Percentiles rank a stretch among this genome's conserved stretches.
These are phyloP conservation scores for Colletotrichum gigasporum DNA, from an alignment of 2,329 filamentous ascomycete genomes.

Conservation along the genomic window DNA sequence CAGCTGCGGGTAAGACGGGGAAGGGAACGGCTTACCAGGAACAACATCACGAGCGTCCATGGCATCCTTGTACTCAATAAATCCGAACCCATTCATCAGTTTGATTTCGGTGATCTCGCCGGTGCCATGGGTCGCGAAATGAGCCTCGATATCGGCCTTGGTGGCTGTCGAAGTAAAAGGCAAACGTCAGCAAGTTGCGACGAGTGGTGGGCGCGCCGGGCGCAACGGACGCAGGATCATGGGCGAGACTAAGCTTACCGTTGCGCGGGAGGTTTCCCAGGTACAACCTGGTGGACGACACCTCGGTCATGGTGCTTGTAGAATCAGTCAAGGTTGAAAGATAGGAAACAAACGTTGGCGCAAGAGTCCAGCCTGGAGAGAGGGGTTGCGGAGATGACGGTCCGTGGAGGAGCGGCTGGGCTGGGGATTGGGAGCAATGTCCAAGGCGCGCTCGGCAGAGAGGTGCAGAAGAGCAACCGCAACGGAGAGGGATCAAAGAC, in stretches of 20 bases:
- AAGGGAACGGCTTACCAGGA: slow-evolving; percentile 76
- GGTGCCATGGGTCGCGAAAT: slow-evolving; percentile 95
- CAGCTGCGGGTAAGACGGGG: slow-evolving; percentile 26
- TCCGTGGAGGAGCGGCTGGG: neutral
- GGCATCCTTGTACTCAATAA: slow-evolving; percentile 98
- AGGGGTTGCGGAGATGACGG: neutral
- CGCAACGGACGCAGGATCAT: neutral
- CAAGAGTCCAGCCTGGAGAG: neutral
- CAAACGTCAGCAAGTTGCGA: slow-evolving; percentile 3
- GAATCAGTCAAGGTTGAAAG: neutral
- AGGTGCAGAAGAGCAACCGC: neutral
- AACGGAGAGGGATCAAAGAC: neutral
- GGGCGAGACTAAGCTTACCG: slow-evolving; percentile 68
- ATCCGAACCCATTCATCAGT: slow-evolving; percentile 99
- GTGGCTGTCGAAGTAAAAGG: slow-evolving; percentile 72
- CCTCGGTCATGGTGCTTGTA: slow-evolving; percentile 76
- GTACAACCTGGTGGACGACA: slow-evolving; percentile 95
- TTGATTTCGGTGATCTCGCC: slow-evolving; percentile 99
- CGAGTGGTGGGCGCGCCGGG: neutral
- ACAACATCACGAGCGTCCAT: slow-evolving; percentile 99
- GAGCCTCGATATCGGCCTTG: slow-evolving; percentile 94
- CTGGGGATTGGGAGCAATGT: neutral
- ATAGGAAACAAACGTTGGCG: slow-evolving; percentile 3
- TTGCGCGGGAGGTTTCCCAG: slow-evolving; percentile 96
- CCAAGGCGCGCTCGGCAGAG: neutral